Evolutionary conservation across 768 basidiomycete genomes (phyloP), one percentile per base, ranked within the genome.

Genomic region (Lentinula edodes): DNA sequence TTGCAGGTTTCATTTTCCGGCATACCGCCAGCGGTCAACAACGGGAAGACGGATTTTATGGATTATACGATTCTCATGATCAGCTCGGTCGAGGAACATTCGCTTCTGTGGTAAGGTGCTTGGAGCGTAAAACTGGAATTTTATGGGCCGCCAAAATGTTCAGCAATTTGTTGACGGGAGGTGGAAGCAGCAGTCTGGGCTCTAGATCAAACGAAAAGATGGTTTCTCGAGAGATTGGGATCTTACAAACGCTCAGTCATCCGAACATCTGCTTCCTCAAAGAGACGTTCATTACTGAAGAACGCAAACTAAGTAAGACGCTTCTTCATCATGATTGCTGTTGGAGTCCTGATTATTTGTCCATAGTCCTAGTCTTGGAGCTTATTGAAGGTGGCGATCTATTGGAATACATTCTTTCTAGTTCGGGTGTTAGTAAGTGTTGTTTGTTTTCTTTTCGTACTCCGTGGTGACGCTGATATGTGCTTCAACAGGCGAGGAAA

Each of bases 101-200:
- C 70, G 96, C 94, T 4, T 89, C 88, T 9, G 96, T 98, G 18
- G 83, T 88, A 76, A 91, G 89, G 70, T 94, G 91, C 1, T 77
- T 95, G 50, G 81, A 86, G 66, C 83, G 86, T 9, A 71, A 74
- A 20, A 89, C 88, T 10, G 93, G 93, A 10, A 75, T 82, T 61
- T 86, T 86, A 80, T 88, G 83, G 64, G 96, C 96, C 0, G 86
- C 95, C 72, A 98, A 98, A 78, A 88, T 93, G 77, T 93, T 95
- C 62, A 80, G 86, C 46, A 78, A 77, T 76, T 80, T 61, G 77
- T 75, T 61, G 77, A 76, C 39, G 72, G 73, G 13, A 64, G 71
- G 28, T 68, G 66, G 69, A 5, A 68, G 70, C 52, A 72, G 73
- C 6, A 69, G 66, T 7, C 68, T 55, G 0, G 65, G 53, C 5